Base-by-base conservation (phyloP, 202 grass and related monocot genomes). In the Eragrostis tef region DNA sequence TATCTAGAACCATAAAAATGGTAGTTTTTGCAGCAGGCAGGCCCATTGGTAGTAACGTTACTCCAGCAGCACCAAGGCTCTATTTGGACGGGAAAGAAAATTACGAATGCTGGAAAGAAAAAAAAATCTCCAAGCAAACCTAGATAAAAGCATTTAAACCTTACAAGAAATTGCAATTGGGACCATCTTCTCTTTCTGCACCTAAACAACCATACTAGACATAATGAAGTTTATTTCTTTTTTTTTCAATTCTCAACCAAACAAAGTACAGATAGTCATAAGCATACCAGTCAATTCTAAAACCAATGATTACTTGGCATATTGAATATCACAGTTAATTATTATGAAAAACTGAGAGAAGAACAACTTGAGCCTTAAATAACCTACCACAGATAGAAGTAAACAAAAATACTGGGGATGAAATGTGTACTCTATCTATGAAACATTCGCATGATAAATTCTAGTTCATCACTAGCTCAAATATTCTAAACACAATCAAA, bases 321-420 rank as follows among this genome's bases (percentile, higher is more conserved):
- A 73, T 79, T 67, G 25, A 74, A 58, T 74, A 59, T 44, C 12
- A 60, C 5, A 31, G 29, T 31, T 31, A 31, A 31, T 31, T 31
- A 31, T n/a, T n/a, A n/a, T n/a, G n/a, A n/a, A n/a, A n/a, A n/a
- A n/a, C n/a, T n/a, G n/a, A n/a, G n/a, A n/a, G n/a, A n/a, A n/a
- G n/a, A n/a, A n/a, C n/a, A 24, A 24, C 52, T 56, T 58, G 20
- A 10, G 20, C 3, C 47, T 57, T 51, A 72, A 87, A n/a, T 3
- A 49, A 56, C 54, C 15, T 41, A 52, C 11, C 1, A 31, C 74
- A 16, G 26, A 71, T 9, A 78, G 79, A 87, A 68, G 27, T 83
- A 56, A 83, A 67, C 34, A 53, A 73, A 61, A 87, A 67, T 39
- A 7, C 17, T 75, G 29, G 65, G 47, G 73, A 77, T 42, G 39